Conservation (phyloP, 2,329 filamentous ascomycete species). For the Colletotrichum gigasporum region DNA sequence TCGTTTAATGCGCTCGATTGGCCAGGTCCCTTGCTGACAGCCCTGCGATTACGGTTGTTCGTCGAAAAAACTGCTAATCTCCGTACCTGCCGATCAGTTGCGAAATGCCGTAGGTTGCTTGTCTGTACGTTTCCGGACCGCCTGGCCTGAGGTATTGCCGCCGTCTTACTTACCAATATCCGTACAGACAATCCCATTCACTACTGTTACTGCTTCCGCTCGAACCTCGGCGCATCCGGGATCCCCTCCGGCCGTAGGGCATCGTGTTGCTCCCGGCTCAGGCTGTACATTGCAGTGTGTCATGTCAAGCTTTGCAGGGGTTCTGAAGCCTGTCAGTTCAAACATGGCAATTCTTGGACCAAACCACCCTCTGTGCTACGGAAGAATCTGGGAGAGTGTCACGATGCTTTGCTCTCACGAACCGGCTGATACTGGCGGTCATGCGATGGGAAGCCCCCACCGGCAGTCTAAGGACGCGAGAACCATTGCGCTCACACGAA, state of each 20-base stretch:
- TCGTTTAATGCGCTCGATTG: background rate
- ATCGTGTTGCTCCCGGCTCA: background rate
- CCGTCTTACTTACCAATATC: too few species aligned
- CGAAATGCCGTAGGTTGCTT: background rate
- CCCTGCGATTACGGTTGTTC: too few species aligned
- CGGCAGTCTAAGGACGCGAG: too few species aligned
- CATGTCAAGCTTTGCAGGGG: constrained; percentile 8
- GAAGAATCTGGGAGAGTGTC: too few species aligned
- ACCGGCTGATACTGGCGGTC: background rate
- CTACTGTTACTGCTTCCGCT: too few species aligned
- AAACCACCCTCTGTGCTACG: background rate
- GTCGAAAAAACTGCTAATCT: background rate
- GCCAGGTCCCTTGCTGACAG: background rate
- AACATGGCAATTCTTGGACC: constrained; percentile 1
- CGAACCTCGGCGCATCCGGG: too few species aligned
- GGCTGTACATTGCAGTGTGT: constrained; percentile 18
- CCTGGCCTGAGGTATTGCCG: too few species aligned
- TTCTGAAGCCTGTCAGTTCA: background rate
- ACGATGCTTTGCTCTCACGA: too few species aligned
- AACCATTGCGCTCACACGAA: too few species aligned
- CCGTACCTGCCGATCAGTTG: constrained; percentile 10
- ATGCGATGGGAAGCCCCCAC: too few species aligned
- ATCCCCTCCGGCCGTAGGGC: background rate
- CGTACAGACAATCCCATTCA: background rate
- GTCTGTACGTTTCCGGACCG: too few species aligned